Evolutionary conservation across 2,329 filamentous ascomycete genomes (phyloP).

Genomic region (Claviceps sp.): DNA sequence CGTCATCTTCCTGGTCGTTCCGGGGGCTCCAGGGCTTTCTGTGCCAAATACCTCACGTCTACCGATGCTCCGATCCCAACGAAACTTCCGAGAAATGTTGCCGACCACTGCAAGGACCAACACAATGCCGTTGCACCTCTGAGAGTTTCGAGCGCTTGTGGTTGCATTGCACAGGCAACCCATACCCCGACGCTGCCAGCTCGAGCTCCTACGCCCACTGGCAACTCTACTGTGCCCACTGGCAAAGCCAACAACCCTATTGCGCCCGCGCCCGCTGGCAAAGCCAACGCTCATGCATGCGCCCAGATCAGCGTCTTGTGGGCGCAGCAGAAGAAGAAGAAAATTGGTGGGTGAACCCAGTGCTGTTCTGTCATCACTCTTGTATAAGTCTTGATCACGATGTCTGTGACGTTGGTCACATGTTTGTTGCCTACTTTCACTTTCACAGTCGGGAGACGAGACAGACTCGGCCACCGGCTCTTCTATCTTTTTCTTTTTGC

Average conservation of each 20-base stretch:
- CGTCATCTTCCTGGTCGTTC: neutral
- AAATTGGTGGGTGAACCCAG: neutral
- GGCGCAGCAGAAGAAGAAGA: slow-evolving; percentile 5
- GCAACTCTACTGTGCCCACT: too few relatives aligned
- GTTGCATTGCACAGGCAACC: neutral
- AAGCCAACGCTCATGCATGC: slow-evolving; percentile 4
- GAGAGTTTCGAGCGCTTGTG: neutral
- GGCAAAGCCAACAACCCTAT: neutral
- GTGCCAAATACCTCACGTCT: neutral
- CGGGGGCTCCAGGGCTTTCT: neutral
- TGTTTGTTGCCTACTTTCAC: too few relatives aligned
- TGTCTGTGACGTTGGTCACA: too few relatives aligned
- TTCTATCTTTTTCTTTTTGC: neutral
- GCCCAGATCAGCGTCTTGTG: slow-evolving; percentile 7
- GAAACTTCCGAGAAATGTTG: neutral
- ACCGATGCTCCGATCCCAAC: slow-evolving; percentile 11
- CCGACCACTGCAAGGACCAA: neutral
- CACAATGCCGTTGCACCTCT: neutral
- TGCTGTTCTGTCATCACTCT: neutral
- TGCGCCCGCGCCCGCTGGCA: slow-evolving; percentile 12
- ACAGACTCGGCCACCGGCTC: too few relatives aligned
- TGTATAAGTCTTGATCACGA: too few relatives aligned
- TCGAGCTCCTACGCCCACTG: too few relatives aligned
- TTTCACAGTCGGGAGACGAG: too few relatives aligned
- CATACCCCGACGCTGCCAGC: too few relatives aligned